Percentiles rank a stretch among this genome's conserved stretches.
phyloP scores from a whole-genome alignment of 2,329 filamentous ascomycete genomes.

The Fusarium fracticaudum region DNA sequence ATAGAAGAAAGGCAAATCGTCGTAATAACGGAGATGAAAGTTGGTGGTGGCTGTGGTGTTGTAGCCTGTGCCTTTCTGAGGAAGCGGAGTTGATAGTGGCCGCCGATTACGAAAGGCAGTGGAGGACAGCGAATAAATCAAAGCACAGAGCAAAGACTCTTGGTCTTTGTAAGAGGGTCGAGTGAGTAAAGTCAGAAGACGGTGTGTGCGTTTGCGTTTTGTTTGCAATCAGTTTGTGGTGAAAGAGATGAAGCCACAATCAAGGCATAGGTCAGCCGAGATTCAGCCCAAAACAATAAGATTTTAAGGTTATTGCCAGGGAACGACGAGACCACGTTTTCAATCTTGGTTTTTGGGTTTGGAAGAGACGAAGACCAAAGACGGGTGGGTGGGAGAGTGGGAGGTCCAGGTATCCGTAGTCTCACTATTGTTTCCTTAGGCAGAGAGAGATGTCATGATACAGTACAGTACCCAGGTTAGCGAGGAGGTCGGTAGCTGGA shows the following conservation, averaged over 20 bases:
- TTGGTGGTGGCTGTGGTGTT: slow-evolving; percentile 17
- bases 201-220: slow-evolving; percentile 17
- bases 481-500: not conserved
- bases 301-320: slow-evolving; percentile 38
- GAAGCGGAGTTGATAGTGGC: slow-evolving; percentile 12
- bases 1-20: not conserved
- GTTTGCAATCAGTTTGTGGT: slow-evolving; percentile 3
- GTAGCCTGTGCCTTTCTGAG: slow-evolving; percentile 11
- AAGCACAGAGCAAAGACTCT: not conserved
- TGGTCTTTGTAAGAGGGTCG: slow-evolving; percentile 22
- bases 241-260: slow-evolving; percentile 35
- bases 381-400: not conserved
- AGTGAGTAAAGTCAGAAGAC: slow-evolving; percentile 8
- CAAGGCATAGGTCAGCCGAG: slow-evolving; percentile 36
- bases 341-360: slow-evolving; percentile 14
- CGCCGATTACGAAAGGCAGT: slow-evolving; percentile 4
- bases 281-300: slow-evolving; percentile 31
- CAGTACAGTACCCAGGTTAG: not conserved
- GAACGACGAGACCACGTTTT: slow-evolving; percentile 34
- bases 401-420: not conserved
- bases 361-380: not conserved
- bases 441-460: slow-evolving; percentile 12
- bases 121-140: slow-evolving; percentile 5
- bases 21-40: not conserved
- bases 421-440: slow-evolving; percentile 20